phyloP scores from a whole-genome alignment of 257 asterid species.

The Solanum gracilifrons region DNA sequence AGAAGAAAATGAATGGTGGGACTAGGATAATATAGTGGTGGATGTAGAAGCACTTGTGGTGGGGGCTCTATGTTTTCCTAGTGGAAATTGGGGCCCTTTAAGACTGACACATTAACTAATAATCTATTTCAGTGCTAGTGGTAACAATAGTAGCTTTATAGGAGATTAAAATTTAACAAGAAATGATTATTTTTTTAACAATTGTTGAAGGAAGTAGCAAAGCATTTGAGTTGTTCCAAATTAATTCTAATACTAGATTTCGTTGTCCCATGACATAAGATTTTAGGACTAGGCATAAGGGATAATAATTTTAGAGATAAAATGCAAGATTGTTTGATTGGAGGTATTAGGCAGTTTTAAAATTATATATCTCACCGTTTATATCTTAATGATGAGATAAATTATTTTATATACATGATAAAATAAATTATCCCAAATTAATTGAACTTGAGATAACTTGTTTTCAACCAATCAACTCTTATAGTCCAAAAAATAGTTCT shows the following conservation, averaged over 20 bases:
- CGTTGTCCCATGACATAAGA: background rate
- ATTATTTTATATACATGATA: background rate
- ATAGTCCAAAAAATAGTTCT: background rate
- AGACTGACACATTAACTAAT: background rate
- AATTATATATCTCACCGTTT: no score
- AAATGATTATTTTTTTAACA: background rate
- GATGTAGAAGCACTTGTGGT: conserved; percentile 47
- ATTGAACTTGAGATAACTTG: background rate
- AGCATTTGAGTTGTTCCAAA: background rate
- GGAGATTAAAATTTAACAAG: background rate
- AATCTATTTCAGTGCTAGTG: conserved; percentile 13
- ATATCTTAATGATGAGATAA: background rate
- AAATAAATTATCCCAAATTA: no score
- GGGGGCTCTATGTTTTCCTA: conserved; percentile 28
- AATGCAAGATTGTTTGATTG: no score
- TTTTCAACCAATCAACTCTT: background rate
- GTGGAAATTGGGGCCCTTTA: conserved; percentile 55
- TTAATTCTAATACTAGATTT: background rate
- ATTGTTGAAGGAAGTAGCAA: background rate
- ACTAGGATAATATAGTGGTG: conserved; percentile 20
- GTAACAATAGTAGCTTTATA: background rate
- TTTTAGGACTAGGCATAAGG: no score
- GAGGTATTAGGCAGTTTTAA: accelerated
- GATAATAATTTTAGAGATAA: no score
- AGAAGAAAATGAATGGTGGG: conserved; percentile 34